Evolutionary conservation across 1,284 basidiomycete species (phyloP), one percentile per base, ranked within the genome.

Genomic region (Mycena citricolor): DNA sequence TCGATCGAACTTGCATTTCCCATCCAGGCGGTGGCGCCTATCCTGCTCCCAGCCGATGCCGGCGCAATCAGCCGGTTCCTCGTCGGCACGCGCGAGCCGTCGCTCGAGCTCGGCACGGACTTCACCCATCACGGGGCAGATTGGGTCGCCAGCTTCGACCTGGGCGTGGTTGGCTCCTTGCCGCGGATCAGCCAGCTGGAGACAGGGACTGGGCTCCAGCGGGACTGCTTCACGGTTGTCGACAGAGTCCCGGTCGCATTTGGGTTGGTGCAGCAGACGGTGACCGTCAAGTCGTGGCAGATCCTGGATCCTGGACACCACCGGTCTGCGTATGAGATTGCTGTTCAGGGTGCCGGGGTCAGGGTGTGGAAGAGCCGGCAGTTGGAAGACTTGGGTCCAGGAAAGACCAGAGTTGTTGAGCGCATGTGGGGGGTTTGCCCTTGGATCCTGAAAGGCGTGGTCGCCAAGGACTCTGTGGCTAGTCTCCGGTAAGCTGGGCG

Each of bases 271-370:
- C 13, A 30, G 5, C 38, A 39, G 38, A 39, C 38, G 19, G 38
- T 39, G 38, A 39, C 39, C 14, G 39, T 40, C 26, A 40, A 40
- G 39, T 31, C 39, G 29, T 40, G 39, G 39, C 39, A 40, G 39
- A 17, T 40, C 8, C 30, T 39, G 3, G 39, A 40, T 32, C 39
- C 20, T 3, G 8, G 30, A 12, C 17, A 17, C 10, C 6, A 23
- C 10, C 22, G 31, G 8, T 11, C 39, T 22, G 29, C 19, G 39
- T 40, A 40, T 24, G 39, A 40, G 28, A 40, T 21, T 31, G 30
- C 26, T 16, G 39, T 40, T 2, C 11, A 29, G 29, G 39, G 39
- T 7, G 39, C 39, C 3, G 39, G 39, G 11, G 39, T 40, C 3
- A 29, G 30, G 29, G 39, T 40, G 13, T 40, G 39, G 39, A 40